Conservation (phyloP, 1,284 basidiomycete species). For the Boletellus sp. region DNA sequence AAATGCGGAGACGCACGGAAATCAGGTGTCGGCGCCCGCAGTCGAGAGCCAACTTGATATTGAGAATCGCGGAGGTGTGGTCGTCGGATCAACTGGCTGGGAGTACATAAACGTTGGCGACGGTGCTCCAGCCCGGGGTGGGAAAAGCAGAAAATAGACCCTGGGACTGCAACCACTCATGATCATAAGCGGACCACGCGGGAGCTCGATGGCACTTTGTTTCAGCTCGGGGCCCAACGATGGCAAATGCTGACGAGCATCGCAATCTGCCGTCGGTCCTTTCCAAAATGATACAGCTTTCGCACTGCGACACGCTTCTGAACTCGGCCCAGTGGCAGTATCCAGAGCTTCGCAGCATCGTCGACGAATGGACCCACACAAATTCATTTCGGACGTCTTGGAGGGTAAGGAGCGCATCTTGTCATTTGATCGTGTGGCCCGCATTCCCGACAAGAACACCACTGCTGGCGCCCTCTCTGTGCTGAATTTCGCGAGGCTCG, state of each 20-base stretch:
- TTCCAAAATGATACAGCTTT: neutral
- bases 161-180: no score
- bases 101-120: no score
- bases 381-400: slow-evolving; percentile 21
- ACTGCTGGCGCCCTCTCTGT: slow-evolving; percentile 54
- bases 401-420: slow-evolving; percentile 29
- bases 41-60: no score
- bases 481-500: slow-evolving; percentile 52
- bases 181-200: no score
- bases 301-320: neutral
- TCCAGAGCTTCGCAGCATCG: neutral
- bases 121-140: no score
- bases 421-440: slow-evolving; percentile 38
- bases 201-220: no score
- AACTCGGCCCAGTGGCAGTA: neutral
- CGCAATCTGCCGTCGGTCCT: slow-evolving; percentile 9
- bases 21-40: no score
- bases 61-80: no score
- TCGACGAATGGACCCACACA: slow-evolving; percentile 16
- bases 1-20: no score
- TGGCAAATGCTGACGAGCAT: neutral
- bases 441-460: slow-evolving; percentile 35
- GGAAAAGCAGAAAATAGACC: no score
- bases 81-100: no score
- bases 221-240: no score